phyloP scores from a whole-genome alignment of 495 filamentous ascomycete species.

The Corynascus novoguineensis region DNA sequence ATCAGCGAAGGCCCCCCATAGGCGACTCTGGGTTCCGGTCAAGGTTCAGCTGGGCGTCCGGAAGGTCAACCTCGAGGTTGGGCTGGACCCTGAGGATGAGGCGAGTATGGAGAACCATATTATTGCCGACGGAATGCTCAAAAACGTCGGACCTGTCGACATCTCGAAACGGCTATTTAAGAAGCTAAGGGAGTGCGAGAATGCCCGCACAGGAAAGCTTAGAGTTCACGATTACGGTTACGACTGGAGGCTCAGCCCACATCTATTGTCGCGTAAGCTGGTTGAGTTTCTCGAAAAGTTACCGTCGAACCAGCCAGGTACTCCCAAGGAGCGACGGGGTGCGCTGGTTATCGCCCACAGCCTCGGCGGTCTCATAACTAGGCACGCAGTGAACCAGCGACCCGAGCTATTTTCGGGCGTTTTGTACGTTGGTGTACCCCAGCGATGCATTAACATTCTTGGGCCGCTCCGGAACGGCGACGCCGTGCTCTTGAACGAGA shows the following conservation, averaged over 20 bases:
- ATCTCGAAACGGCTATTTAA: conserved; percentile 79
- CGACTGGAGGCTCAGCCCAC: conserved; percentile 88
- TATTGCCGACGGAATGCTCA: conserved; percentile 77
- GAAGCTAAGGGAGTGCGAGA: conserved; percentile 65
- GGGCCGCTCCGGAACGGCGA: conserved; percentile 88
- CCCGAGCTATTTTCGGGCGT: conserved; percentile 87
- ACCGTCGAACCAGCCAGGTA: conserved; percentile 60
- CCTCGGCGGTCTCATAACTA: conserved; percentile 81
- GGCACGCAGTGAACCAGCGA: conserved; percentile 81
- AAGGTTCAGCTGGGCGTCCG: conserved; percentile 90
- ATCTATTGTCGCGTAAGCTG: conserved; percentile 64
- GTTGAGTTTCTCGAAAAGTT: conserved; percentile 66
- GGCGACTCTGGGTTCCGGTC: conserved; percentile 88
- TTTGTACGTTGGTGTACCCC: conserved; percentile 77
- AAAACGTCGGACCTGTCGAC: conserved; percentile 87
- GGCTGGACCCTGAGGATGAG: conserved; percentile 76
- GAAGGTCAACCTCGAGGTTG: conserved; percentile 88
- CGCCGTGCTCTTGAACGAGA: conserved; percentile 81
- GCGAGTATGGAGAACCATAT: conserved; percentile 77
- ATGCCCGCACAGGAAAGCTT: conserved; percentile 62
- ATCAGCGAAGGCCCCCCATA: conserved; percentile 73
- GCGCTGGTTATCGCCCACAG: conserved; percentile 84
- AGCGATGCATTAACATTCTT: conserved; percentile 84
- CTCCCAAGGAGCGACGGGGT: conserved; percentile 51
- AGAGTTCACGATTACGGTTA: conserved; percentile 89